A percentile compares a stretch with the other conserved stretches of the same genome.
phyloP scores from a whole-genome alignment of 2,329 filamentous ascomycete genomes.

The Apiospora kogelbergensis region DNA sequence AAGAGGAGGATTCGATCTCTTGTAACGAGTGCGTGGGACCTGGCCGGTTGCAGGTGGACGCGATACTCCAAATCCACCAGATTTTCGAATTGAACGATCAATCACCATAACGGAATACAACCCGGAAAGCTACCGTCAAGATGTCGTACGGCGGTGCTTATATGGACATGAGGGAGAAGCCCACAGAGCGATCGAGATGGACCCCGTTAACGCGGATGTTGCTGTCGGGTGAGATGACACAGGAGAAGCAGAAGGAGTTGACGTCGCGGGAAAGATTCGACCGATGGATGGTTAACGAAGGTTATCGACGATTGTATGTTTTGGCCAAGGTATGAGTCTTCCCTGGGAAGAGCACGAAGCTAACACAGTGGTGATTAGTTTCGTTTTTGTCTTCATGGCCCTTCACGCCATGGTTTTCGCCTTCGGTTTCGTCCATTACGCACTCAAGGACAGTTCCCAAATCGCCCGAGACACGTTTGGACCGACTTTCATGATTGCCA shows the following conservation, averaged over 20 bases:
- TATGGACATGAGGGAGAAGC: constrained; percentile 39
- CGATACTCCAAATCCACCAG: constrained; percentile 11
- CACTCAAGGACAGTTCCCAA: constrained; percentile 73
- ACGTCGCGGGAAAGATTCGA: constrained; percentile 72
- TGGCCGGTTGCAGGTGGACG: constrained; percentile 1
- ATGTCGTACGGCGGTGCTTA: constrained; percentile 34
- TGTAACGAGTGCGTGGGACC: background rate
- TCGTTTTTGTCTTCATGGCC: constrained; percentile 73
- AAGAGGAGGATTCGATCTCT: constrained; percentile 9
- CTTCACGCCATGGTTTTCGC: constrained; percentile 75
- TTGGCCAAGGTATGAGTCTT: constrained; percentile 14
- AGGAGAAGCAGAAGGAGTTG: constrained; percentile 68
- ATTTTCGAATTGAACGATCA: background rate
- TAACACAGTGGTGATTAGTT: constrained; percentile 19
- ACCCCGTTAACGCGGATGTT: constrained; percentile 80
- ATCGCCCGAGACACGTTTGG: constrained; percentile 68
- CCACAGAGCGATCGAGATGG: constrained; percentile 75
- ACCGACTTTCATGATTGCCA: constrained; percentile 73
- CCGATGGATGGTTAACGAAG: constrained; percentile 88
- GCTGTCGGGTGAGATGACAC: constrained; percentile 79
- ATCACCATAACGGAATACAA: background rate
- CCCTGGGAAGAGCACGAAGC: constrained; percentile 14
- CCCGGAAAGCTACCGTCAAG: constrained; percentile 21
- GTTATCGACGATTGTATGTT: constrained; percentile 75
- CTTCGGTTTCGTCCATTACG: constrained; percentile 79